Conservation (phyloP, 2,329 filamentous ascomycete genomes). For the Penicillium polonicum region DNA sequence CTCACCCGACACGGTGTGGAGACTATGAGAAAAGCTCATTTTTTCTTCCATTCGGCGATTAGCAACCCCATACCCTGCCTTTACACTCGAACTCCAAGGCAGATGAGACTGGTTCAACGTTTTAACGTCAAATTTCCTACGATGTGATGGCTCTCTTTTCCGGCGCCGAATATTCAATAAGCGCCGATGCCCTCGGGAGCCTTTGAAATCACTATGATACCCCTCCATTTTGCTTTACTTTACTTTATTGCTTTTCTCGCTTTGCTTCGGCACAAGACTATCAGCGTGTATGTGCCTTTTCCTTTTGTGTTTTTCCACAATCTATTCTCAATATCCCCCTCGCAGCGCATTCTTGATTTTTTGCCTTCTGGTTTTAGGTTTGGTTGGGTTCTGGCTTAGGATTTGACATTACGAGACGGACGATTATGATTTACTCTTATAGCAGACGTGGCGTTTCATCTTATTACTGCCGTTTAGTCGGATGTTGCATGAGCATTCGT, state of each 20-base stretch:
- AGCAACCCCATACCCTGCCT: not conserved
- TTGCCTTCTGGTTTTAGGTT: not conserved
- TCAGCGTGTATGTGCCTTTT: not conserved
- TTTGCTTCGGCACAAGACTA: not conserved
- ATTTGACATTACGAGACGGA: slow-evolving; percentile 8
- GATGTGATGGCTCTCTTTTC: not conserved
- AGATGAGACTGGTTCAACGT: slow-evolving; percentile 9
- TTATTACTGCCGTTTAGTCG: not conserved
- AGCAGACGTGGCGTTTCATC: slow-evolving; percentile 15
- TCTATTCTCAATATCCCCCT: slow-evolving; percentile 3
- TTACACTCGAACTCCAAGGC: not conserved
- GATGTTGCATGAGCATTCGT: not conserved
- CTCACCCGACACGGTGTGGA: slow-evolving; percentile 37
- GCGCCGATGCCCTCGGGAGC: slow-evolving; percentile 18
- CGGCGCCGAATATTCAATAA: slow-evolving; percentile 23
- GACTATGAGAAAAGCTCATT: slow-evolving; percentile 29
- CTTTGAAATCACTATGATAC: slow-evolving; percentile 32
- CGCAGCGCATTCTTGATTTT: slow-evolving; percentile 1
- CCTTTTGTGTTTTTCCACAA: not conserved
- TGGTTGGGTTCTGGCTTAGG: not conserved
- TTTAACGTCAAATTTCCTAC: not conserved
- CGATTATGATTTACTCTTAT: slow-evolving; percentile 13
- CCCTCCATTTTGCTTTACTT: slow-evolving; percentile 21
- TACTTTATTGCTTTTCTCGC: not conserved
- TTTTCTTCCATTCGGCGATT: not conserved